Conservation (phyloP, 805 yeast genomes). For the Wickerhamomyces alni region DNA sequence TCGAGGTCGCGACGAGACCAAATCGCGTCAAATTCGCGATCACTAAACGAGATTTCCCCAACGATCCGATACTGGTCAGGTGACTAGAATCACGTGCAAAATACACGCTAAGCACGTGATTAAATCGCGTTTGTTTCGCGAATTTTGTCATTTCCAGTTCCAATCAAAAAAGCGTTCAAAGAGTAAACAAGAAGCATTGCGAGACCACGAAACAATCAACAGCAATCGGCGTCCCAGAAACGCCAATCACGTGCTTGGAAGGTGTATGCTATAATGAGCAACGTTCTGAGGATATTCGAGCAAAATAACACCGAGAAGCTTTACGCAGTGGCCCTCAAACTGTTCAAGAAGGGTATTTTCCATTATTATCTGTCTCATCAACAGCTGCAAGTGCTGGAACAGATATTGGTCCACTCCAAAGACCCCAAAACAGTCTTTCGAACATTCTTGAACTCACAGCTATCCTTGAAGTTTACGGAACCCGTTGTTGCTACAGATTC, state of each 20-base stretch:
- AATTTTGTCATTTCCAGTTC: not conserved
- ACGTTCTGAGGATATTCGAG: constrained; percentile 20
- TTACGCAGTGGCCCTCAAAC: constrained; percentile 17
- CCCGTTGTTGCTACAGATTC: constrained; percentile 1
- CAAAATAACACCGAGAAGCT: constrained; percentile 21
- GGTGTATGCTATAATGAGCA: constrained; percentile 3
- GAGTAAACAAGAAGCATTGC: not conserved
- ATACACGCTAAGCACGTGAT: too few relatives aligned
- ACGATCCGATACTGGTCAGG: too few relatives aligned
- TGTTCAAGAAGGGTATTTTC: constrained; percentile 32
- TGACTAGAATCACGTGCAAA: too few relatives aligned
- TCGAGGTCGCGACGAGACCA: too few relatives aligned
- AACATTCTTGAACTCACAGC: constrained; percentile 33
- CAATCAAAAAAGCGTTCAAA: not conserved
- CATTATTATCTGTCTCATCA: constrained; percentile 48
- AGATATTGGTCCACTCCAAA: constrained; percentile 33
- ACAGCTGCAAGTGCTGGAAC: constrained; percentile 45
- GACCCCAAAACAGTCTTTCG: constrained; percentile 31
- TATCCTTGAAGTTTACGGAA: constrained; percentile 21
- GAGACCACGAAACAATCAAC: not conserved
- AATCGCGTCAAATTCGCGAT: too few relatives aligned
- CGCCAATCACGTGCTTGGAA: too few relatives aligned
- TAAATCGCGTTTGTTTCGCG: too few relatives aligned
- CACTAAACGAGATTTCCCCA: too few relatives aligned
- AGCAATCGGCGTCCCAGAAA: too few relatives aligned